Base-by-base conservation (phyloP, 768 basidiomycete species). In the Mycena latifolia region DNA sequence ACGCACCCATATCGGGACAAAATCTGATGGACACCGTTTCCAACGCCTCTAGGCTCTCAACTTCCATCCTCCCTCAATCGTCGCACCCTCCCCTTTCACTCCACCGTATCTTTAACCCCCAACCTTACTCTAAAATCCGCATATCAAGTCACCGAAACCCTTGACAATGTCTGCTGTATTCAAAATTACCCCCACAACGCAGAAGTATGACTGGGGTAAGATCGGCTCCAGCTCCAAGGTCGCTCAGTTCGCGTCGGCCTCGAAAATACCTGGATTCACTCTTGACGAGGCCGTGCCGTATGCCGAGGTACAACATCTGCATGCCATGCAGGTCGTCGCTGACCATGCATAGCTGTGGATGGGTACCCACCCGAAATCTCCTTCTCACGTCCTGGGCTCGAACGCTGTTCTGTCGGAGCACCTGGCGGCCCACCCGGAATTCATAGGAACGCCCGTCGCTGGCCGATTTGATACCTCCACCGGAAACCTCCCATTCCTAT, bases 171-270 rank as follows among this genome's bases (percentile, higher is more conserved):
- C 66, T 22, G 22, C 41, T 1, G 89, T 95, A 18, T 95, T 98
- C 82, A 92, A 91, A 77, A 85, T 98, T 72, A 72, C 84, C 6
- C 93, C 95, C 3, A 96, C 94, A 9, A 87, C 89, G 1, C 96
- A 99, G 76, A 86, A 89, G 66, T 98, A 99, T 76, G 94, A 96
- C 75, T 99, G 97, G 97, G 97, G 97, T 22, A 96, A 93, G 81
- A 80, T 87, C 18, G 97, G 97, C 5, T 80, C 78, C 15, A 81
- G 81, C 20, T 94, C 93, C 67, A 92, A 93, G 76, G 98, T 94
- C n/a, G 96, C 97, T 8, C 90, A 94, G 74, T 89, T 93, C 55
- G 94, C 92, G 0, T 73, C 80, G 22, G 85, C 87, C 4, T 86
- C 87, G 47, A 82, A 81, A 52, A 77, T 92, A 5, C 85, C 90